Evolutionary conservation across 208 protist genomes (phyloP), one percentile per base, ranked within the genome.

Genomic region (Acanthamoeba castellanii): DNA sequence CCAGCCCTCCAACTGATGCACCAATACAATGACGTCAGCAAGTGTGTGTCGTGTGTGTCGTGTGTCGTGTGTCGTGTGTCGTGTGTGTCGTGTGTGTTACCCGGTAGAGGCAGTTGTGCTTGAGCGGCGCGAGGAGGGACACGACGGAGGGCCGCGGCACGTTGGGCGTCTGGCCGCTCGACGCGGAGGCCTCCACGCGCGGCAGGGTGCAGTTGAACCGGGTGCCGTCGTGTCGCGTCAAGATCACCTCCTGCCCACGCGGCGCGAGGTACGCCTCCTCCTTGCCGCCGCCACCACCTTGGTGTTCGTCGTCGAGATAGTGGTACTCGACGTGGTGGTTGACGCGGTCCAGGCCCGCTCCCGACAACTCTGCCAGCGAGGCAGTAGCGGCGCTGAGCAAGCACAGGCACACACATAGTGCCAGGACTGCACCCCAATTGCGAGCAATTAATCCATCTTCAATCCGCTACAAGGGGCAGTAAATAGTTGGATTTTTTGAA

Each of bases 1-100:
- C 85, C 85, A 92, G 18, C 85, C 85, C 34, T 66, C 61, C 7
- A 92, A 11, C 85, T n/a, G n/a, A n/a, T 92, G 85, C 25, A 66
- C 16, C 7, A 61, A 61, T 25, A 61, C 11, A 74, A 74, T 32
- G 66, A 74, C 11, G 66, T n/a, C 25, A 74, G 27, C 8, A 74
- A 74, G 13, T 8, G 27, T 30, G 37, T 3, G 37, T 42, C 37
- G 37, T 42, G 37, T 42, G 37, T 42, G 37, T 42, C 37, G 37
- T 1, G 37, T 42, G 37, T 42, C 37, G n/a, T n/a, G 37, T 42
- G 37, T 42, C 37, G 37, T 42, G 1, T 1, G 37, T 42, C 37
- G 37, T 42, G 37, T 42, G n/a, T n/a, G n/a, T n/a, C n/a, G n/a
- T n/a, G n/a, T 3, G 37, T 42, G 37, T 42, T 42, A 78, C 70